These are phyloP conservation scores for Leccinum barrowsii DNA, from an alignment of 768 basidiomycete genomes.

Conservation along the genomic window DNA sequence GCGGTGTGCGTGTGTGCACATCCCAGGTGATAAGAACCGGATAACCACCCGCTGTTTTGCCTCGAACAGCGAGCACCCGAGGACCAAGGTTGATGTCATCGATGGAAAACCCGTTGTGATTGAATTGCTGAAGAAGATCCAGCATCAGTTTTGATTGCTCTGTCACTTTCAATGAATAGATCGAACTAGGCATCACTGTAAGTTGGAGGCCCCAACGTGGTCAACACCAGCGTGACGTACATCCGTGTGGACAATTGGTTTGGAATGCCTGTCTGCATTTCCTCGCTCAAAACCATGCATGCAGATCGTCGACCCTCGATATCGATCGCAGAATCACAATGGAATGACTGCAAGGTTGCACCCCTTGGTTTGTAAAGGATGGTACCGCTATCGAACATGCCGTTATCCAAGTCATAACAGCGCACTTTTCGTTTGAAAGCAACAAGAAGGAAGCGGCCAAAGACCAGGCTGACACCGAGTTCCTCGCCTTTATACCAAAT, in stretches of 20 bases:
- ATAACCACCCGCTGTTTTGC: not conserved
- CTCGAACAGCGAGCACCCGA: conserved; percentile 9
- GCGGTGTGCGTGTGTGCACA: conserved; percentile 9
- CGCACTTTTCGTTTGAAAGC: conserved; percentile 10
- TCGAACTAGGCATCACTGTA: conserved; percentile 2
- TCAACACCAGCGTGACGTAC: not conserved
- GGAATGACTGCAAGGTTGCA: not conserved
- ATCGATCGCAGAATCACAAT: conserved; percentile 11
- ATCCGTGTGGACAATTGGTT: not conserved
- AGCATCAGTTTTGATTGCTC: conserved; percentile 3
- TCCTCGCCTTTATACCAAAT: conserved; percentile 5
- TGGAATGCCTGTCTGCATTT: not conserved
- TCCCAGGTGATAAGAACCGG: conserved; percentile 10
- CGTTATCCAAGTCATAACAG: conserved; percentile 12
- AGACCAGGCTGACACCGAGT: not conserved
- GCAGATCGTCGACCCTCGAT: conserved; percentile 12
- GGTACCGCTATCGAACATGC: not conserved
- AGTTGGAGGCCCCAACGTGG: not conserved
- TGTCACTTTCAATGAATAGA: conserved; percentile 4
- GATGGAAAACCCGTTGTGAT: not conserved
- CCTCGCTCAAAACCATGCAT: conserved; percentile 11
- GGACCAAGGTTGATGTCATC: conserved; percentile 10
- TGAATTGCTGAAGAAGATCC: conserved; percentile 10
- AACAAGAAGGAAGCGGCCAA: conserved; percentile 11
- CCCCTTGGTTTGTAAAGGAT: conserved; percentile 7